Conservation (phyloP, 768 basidiomycete species). For the Nevesoporus exiguus region DNA sequence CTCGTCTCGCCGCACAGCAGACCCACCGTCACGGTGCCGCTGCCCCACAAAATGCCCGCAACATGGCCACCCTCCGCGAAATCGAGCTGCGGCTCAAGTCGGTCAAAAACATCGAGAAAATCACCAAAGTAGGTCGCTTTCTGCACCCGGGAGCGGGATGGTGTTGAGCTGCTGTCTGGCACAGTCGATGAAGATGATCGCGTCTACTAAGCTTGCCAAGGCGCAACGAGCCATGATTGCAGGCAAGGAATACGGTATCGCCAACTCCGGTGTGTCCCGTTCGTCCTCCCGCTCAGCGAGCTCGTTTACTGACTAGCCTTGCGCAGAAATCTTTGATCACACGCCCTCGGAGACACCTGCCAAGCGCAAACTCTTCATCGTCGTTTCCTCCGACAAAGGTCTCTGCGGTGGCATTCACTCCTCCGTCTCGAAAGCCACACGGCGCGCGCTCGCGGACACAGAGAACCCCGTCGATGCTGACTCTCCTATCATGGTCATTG, state of each 20-base stretch:
- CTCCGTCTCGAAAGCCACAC: constrained; percentile 87
- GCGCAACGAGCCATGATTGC: constrained; percentile 90
- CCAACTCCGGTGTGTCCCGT: constrained; percentile 69
- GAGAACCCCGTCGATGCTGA: constrained; percentile 48
- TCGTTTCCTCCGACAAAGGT: constrained; percentile 97
- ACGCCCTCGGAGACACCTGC: constrained; percentile 62
- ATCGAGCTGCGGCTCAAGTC: constrained; percentile 96
- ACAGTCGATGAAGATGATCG: constrained; percentile 99
- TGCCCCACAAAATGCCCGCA: constrained; percentile 55
- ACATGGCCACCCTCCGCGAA: constrained; percentile 97
- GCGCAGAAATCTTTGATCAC: constrained; percentile 83
- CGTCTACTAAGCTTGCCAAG: constrained; percentile 93
- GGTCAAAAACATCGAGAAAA: constrained; percentile 98
- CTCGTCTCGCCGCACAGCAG: constrained; percentile 41
- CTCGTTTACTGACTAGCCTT: constrained; percentile 4
- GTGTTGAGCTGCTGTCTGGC: constrained; percentile 8
- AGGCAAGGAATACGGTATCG: constrained; percentile 90
- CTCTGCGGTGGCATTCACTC: constrained; percentile 99
- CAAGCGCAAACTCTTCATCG: constrained; percentile 84
- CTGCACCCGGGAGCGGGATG: not conserved
- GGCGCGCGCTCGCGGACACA: constrained; percentile 59
- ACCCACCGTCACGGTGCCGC: constrained; percentile 37
- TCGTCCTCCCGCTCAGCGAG: not conserved
- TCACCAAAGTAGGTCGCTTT: constrained; percentile 76
- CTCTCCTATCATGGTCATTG: constrained; percentile 81